phyloP scores from a whole-genome alignment of 306 rosid species.

The Cercis canadensis region DNA sequence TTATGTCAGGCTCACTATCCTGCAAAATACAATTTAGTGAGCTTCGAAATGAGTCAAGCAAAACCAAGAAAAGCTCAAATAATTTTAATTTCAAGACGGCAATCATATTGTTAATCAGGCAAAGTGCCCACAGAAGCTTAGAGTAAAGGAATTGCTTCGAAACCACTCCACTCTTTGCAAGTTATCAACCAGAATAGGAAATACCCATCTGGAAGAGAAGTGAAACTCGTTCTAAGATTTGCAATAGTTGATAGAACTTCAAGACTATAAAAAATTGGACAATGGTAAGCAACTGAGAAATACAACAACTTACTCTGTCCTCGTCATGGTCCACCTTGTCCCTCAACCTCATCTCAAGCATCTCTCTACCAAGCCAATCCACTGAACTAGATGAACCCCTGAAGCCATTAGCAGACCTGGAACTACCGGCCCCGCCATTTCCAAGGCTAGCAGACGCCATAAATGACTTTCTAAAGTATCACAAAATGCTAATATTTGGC shows the following conservation, averaged over 20 bases:
- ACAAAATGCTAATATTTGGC: constrained; percentile 12
- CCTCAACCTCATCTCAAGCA: constrained; percentile 89
- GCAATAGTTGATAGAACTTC: constrained; percentile 11
- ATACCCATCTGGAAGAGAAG: too few relatives aligned
- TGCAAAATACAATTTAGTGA: constrained; percentile 47
- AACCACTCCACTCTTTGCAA: neutral
- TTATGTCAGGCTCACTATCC: constrained; percentile 90
- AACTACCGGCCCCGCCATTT: constrained; percentile 89
- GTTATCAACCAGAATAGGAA: too few relatives aligned
- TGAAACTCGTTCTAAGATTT: neutral
- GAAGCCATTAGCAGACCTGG: constrained; percentile 83
- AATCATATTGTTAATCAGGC: neutral
- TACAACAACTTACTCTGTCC: constrained; percentile 57
- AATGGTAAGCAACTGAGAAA: neutral
- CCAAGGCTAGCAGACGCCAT: constrained; percentile 96
- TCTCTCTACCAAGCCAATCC: constrained; percentile 99
- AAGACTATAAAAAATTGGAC: constrained; percentile 9
- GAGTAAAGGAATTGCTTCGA: neutral
- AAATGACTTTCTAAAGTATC: constrained; percentile 17
- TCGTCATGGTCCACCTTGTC: constrained; percentile 67
- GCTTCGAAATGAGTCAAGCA: neutral
- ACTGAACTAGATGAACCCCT: constrained; percentile 87
- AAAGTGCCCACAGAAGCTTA: neutral
- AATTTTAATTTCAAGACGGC: neutral
- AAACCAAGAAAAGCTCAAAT: neutral